phyloP scores from a whole-genome alignment of 2,329 filamentous ascomycete genomes.

The Aspergillus pseudoterreus region DNA sequence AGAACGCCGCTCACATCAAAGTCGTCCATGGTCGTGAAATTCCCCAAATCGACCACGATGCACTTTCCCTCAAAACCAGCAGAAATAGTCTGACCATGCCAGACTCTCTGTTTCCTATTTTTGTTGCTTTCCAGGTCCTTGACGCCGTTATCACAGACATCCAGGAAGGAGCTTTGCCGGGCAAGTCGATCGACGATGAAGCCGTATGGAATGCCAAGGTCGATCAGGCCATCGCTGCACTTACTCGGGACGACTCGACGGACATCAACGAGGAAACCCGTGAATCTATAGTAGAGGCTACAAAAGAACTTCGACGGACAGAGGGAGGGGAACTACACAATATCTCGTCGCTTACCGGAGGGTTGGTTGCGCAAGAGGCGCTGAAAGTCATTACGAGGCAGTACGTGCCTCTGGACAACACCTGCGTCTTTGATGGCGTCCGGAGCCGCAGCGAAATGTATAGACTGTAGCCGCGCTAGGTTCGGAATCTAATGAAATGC shows the following conservation, averaged over 20 bases:
- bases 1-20: constrained; percentile 89
- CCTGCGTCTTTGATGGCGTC: constrained; percentile 61
- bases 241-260: constrained; percentile 40
- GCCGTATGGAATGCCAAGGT: constrained; percentile 29
- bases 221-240: constrained; percentile 23
- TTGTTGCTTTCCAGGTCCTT: constrained; percentile 58
- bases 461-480: constrained; percentile 33
- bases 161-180: constrained; percentile 32
- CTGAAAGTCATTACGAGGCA: constrained; percentile 75
- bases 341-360: constrained; percentile 79
- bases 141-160: constrained; percentile 53
- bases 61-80: constrained; percentile 40
- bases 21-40: constrained; percentile 66
- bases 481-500: background rate
- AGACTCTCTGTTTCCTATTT: constrained; percentile 64
- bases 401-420: constrained; percentile 63
- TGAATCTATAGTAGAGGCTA: constrained; percentile 51
- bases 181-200: constrained; percentile 29
- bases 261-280: constrained; percentile 48
- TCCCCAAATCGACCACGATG: constrained; percentile 45
- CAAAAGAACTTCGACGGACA: constrained; percentile 69
- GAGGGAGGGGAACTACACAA: constrained; percentile 88
- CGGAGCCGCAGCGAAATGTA: constrained; percentile 54
- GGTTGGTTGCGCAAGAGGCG: constrained; percentile 92
- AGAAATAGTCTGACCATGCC: constrained; percentile 40